Evolutionary conservation across 202 grass and related monocot species (phyloP), one percentile per base, ranked within the genome.

Genomic region (Saccharum hybrid): DNA sequence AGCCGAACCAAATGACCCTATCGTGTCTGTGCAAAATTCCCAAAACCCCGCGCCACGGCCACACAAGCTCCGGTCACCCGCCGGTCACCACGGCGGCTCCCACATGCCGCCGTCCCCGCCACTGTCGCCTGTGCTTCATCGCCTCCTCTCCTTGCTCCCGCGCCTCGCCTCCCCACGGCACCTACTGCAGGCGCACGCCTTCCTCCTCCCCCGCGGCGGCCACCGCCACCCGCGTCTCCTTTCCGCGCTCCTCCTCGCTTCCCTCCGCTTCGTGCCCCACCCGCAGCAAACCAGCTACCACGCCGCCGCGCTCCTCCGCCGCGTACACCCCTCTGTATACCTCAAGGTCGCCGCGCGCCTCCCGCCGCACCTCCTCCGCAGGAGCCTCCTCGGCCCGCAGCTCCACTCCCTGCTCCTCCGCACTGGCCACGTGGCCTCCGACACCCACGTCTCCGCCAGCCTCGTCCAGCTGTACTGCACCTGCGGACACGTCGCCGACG

Each of bases 401-500:
- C 84, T 94, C 14, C 87, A 92, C 51, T 57, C 70, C 26, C 70
- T 86, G 28, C 49, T 88, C 74, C 15, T 90, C 56, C 80, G 79
- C 57, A 31, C 73, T 13, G 87, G 91, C 60, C 49, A 88, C 12
- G 79, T 22, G 48, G 23, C 67, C 37, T 68, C 79, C 31, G 87
- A 94, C 63, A 28, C 81, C 4, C 85, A 83, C 73, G 86, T 86
- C 63, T 85, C 83, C 15, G 71, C 89, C 31, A 90, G 79, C 81
- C 83, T 97, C 52, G 60, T 94, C 46, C 63, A 84, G 40, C 31
- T 45, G 66, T 91, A 91, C 85, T 91, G 85, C 45, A n/a, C 79
- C 59, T 86, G 84, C 70, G 87, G 76, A n/a, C 9, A 34, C 36
- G 38, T 78, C 68, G 19, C 43, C 30, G 51, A 77, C 59, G 87